Base-by-base conservation (phyloP, 352 stramenopile species). In the Globisporangium orthogonon region DNA sequence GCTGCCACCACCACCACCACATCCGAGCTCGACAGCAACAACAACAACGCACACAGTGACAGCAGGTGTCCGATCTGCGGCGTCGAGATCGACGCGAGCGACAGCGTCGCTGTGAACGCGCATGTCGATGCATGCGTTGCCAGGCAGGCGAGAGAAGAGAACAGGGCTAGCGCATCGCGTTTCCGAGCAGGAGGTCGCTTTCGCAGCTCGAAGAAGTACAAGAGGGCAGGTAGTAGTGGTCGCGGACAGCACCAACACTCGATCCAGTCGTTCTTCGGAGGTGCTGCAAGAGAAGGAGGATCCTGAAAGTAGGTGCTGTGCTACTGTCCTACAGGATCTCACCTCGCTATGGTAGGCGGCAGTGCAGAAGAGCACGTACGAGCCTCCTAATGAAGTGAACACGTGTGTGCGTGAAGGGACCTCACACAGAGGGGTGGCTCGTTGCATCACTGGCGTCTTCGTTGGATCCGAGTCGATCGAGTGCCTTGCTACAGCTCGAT, bases 51-150 rank as follows among this genome's bases (percentile, higher is more conserved):
- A 41, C n/a, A 30, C 50, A 43, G 18, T 9, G 17, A 39, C 11
- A 48, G 37, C 14, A 40, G 11, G 48, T 71, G 65, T 53, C 65
- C 65, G 17, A 66, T 69, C 30, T 72, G 65, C 29, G 46, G 50
- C 9, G 18, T 46, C 9, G 13, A 30, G n/a, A 62, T 73, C 39
- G 54, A 71, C 28, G 48, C 52, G 23, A 48, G 57, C 41, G 54
- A 65, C 30, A n/a, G 31, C 5, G 39, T 60, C 11, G 51, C 60
- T 7, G 60, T 71, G 29, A 71, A 67, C 37, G 14, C 46, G 30
- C 63, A 71, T 52, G 58, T 73, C 11, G 63, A 73, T 13, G 45
- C 37, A 18, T 73, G 66, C 54, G 50, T 66, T 30, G 29, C 29
- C 6, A 28, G 30, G 41, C 15, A 47, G 14, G 17, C 41, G 18